Evolutionary conservation across 2,329 filamentous ascomycete species (phyloP).

Genomic region (Septoria linicola): DNA sequence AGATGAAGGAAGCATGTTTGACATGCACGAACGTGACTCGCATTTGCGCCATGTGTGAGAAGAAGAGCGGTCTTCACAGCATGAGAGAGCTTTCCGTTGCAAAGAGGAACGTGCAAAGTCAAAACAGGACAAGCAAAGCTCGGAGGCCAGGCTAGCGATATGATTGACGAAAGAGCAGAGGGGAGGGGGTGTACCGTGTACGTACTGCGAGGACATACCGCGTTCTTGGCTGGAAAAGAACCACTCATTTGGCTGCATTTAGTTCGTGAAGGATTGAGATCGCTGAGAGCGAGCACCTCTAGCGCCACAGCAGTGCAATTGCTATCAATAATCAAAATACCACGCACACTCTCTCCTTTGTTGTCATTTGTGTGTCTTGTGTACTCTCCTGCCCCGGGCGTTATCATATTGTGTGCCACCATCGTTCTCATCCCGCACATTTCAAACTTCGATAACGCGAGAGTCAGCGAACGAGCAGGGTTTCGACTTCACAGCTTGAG

Average conservation of each 20-base stretch:
- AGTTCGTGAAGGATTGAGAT: constrained; percentile 12
- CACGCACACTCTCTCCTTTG: not conserved
- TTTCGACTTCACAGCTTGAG: constrained; percentile 3
- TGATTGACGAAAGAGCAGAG: not conserved
- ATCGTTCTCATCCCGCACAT: too few relatives aligned
- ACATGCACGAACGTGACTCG: constrained; percentile 10
- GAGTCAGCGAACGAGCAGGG: not conserved
- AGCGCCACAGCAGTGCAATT: constrained; percentile 3
- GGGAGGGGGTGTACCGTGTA: constrained; percentile 1
- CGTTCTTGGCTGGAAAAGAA: not conserved
- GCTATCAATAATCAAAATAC: too few relatives aligned
- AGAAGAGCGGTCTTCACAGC: too few relatives aligned
- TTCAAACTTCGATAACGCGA: too few relatives aligned
- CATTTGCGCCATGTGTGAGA: too few relatives aligned
- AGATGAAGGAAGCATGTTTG: not conserved
- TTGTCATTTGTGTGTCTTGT: too few relatives aligned
- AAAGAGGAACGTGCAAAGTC: not conserved
- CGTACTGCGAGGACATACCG: constrained; percentile 4
- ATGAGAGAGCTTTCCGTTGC: not conserved
- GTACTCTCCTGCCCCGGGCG: too few relatives aligned
- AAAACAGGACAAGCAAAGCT: too few relatives aligned
- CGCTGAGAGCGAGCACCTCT: constrained; percentile 5
- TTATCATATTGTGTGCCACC: too few relatives aligned
- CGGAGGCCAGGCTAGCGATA: too few relatives aligned
- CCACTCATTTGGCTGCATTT: constrained; percentile 3